A percentile compares a stretch with the other conserved stretches of the same genome.
Evolutionary conservation across 345 rosid species (phyloP).

Genomic region (Gynandropsis gynandra): DNA sequence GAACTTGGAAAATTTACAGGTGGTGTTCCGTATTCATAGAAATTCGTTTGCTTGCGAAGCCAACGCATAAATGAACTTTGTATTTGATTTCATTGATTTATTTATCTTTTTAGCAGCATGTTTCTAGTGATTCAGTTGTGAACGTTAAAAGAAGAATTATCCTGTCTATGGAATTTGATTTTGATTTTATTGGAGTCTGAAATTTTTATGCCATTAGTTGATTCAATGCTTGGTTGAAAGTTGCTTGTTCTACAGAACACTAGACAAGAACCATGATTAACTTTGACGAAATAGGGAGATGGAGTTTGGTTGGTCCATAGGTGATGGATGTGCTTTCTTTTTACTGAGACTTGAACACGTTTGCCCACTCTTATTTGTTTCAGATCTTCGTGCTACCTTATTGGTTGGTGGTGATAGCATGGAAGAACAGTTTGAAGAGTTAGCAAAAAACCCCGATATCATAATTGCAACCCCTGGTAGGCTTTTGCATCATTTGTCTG

Average conservation of each 20-base stretch:
- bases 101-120: too few species aligned
- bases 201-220: not conserved
- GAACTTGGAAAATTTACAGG: constrained; percentile 85
- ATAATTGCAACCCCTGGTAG: constrained; percentile 96
- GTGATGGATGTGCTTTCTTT: not conserved
- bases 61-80: too few species aligned
- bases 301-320: not conserved
- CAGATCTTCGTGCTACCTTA: constrained; percentile 78
- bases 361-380: constrained; percentile 9
- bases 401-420: constrained; percentile 95
- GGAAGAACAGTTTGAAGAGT: constrained; percentile 88
- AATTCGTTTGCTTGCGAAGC: not conserved
- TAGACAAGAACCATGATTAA: too few species aligned
- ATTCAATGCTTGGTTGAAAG: too few species aligned
- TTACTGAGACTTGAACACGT: not conserved
- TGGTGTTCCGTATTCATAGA: constrained; percentile 19
- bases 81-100: too few species aligned
- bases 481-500: constrained; percentile 85
- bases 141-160: too few species aligned
- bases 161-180: too few species aligned
- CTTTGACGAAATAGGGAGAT: too few species aligned
- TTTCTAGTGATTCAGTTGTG: too few species aligned
- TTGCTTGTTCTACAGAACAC: too few species aligned
- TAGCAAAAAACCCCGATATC: constrained; percentile 85
- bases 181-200: not conserved